Conservation (phyloP, 495 filamentous ascomycete species). For the Xylaria castorea region DNA sequence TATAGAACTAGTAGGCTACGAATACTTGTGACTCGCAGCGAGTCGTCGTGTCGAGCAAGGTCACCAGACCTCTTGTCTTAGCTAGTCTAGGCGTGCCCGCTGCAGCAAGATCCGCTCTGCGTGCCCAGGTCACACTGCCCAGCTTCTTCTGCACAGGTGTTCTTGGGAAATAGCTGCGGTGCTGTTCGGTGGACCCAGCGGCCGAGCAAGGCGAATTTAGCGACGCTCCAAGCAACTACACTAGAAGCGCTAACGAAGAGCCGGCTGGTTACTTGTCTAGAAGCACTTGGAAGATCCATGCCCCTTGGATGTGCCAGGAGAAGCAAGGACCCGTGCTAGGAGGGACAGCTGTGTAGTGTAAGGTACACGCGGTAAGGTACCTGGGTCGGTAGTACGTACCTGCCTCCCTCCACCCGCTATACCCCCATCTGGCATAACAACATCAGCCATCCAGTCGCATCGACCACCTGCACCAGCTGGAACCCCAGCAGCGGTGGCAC, state of each 20-base stretch:
- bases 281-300: slow-evolving; percentile 13
- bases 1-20: neutral
- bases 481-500: slow-evolving; percentile 21
- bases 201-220: slow-evolving; percentile 18
- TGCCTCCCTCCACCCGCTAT: neutral
- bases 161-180: slow-evolving; percentile 6
- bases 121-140: slow-evolving; percentile 9
- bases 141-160: neutral
- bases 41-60: slow-evolving; percentile 24
- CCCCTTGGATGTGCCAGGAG: slow-evolving; percentile 19
- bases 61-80: slow-evolving; percentile 28
- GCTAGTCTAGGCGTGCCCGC: slow-evolving; percentile 21
- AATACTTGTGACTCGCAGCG: slow-evolving; percentile 9
- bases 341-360: neutral
- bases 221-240: slow-evolving; percentile 14
- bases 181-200: slow-evolving; percentile 2
- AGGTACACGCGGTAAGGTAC: slow-evolving; percentile 13
- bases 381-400: slow-evolving; percentile 16
- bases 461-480: slow-evolving; percentile 5
- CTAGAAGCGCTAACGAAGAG: slow-evolving; percentile 13
- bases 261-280: slow-evolving; percentile 19
- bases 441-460: slow-evolving; percentile 15
- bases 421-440: slow-evolving; percentile 8
- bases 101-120: slow-evolving; percentile 16
- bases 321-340: slow-evolving; percentile 22